A percentile compares a stretch with the other conserved stretches of the same genome.
These are phyloP conservation scores for Penicillium maclennaniae DNA, from an alignment of 495 filamentous ascomycete genomes.

Conservation along the genomic window DNA sequence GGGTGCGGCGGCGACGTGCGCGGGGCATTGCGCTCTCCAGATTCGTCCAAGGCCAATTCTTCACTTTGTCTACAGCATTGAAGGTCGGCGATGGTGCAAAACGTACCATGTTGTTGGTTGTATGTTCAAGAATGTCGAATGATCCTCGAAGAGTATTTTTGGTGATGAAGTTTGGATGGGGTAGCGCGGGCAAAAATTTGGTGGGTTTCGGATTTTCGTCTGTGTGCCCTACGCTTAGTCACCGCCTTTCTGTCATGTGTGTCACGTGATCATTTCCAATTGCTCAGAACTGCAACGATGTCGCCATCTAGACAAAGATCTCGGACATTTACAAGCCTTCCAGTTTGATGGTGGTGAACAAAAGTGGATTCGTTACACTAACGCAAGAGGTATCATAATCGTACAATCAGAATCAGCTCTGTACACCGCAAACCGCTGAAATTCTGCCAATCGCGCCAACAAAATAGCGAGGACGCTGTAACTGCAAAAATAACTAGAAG, in stretches of 20 bases:
- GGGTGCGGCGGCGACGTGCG: not conserved
- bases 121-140: slow-evolving; percentile 49
- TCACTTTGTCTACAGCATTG: slow-evolving; percentile 5
- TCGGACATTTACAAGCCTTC: not conserved
- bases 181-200: slow-evolving; percentile 25
- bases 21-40: slow-evolving; percentile 1
- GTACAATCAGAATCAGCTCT: slow-evolving; percentile 44
- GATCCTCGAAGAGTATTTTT: slow-evolving; percentile 59
- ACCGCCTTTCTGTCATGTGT: slow-evolving; percentile 14
- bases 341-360: slow-evolving; percentile 11
- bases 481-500: slow-evolving; percentile 31
- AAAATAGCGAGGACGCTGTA: slow-evolving; percentile 25
- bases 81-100: not conserved
- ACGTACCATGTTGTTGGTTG: slow-evolving; percentile 44
- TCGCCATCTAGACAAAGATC: not conserved
- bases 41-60: slow-evolving; percentile 11
- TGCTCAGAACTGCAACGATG: not conserved
- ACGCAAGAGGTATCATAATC: slow-evolving; percentile 50
- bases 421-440: slow-evolving; percentile 26
- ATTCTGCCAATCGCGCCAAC: slow-evolving; percentile 20
- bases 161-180: slow-evolving; percentile 22
- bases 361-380: slow-evolving; percentile 33
- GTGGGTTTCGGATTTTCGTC: slow-evolving; percentile 29
- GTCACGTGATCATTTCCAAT: slow-evolving; percentile 10
- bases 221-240: slow-evolving; percentile 40